These are phyloP conservation scores for Macrophomina tecta DNA, from an alignment of 2,329 filamentous ascomycete genomes.

Conservation along the genomic window DNA sequence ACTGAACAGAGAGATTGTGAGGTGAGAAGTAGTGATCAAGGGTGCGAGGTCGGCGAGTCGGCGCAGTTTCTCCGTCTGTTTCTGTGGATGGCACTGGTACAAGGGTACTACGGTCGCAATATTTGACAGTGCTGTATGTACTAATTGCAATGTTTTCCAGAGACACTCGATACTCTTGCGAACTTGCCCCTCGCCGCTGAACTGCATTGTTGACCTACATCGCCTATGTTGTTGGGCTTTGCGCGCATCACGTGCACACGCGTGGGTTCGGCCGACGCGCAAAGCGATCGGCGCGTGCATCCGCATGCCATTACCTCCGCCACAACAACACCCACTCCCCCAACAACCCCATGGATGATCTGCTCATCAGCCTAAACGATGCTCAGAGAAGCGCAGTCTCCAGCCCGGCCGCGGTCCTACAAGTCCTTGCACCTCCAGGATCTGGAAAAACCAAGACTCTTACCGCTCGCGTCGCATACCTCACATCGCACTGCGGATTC, in stretches of 20 bases:
- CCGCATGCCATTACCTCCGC: neutral
- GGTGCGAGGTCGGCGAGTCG: neutral
- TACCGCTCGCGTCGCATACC: slow-evolving; percentile 88
- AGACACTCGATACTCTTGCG: no score
- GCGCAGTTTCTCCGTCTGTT: neutral
- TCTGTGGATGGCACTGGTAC: neutral
- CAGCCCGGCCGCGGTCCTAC: slow-evolving; percentile 64
- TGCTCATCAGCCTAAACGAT: slow-evolving; percentile 68
- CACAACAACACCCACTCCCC: neutral
- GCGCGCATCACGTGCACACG: neutral
- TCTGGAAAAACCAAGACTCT: slow-evolving; percentile 95
- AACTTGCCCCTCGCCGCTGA: no score
- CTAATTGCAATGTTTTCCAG: no score
- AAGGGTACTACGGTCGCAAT: no score
- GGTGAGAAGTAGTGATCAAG: no score
- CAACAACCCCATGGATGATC: slow-evolving; percentile 53
- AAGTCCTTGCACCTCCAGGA: slow-evolving; percentile 68
- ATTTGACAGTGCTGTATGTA: no score
- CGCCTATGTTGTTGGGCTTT: neutral
- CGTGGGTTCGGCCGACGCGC: no score
- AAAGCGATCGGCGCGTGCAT: neutral
- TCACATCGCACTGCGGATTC: slow-evolving; percentile 74
- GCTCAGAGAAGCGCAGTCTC: slow-evolving; percentile 70
- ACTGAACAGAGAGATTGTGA: neutral
- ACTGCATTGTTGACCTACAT: neutral